phyloP scores from a whole-genome alignment of 192 early-diverging fungal species.

The Gigaspora rosea region DNA sequence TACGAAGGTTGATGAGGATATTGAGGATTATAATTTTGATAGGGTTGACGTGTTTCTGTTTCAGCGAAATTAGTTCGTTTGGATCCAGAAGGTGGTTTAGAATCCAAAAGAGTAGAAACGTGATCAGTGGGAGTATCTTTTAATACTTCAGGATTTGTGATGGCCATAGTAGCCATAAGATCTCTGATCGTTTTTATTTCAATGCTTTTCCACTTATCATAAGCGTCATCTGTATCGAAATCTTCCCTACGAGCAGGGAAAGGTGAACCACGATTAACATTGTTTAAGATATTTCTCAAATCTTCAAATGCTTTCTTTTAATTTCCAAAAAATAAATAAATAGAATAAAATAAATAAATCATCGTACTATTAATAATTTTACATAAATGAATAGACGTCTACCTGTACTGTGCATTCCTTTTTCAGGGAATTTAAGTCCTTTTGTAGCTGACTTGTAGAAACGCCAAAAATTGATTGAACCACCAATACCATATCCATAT shows the following conservation, averaged over 20 bases:
- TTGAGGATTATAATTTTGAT: neutral
- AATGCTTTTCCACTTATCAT: slow-evolving; percentile 30
- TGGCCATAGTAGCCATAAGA: slow-evolving; percentile 4
- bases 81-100: too few relatives aligned
- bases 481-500: slow-evolving; percentile 25
- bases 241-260: slow-evolving; percentile 29
- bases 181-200: slow-evolving; percentile 21
- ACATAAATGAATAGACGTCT: neutral
- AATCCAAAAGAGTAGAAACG: neutral
- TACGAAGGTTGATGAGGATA: neutral
- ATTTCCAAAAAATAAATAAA: neutral
- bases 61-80: too few relatives aligned
- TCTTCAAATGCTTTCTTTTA: slow-evolving; percentile 23
- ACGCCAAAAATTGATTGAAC: slow-evolving; percentile 27
- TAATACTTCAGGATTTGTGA: neutral
- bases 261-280: slow-evolving; percentile 23
- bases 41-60: neutral
- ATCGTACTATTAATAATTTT: neutral
- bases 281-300: slow-evolving; percentile 17
- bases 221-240: slow-evolving; percentile 28
- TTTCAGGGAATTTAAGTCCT: slow-evolving; percentile 23
- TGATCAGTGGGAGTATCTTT: neutral
- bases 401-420: slow-evolving; percentile 19
- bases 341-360: neutral
- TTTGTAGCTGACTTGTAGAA: slow-evolving; percentile 3